Conservation (phyloP, 352 stramenopile genomes). For the Peronosclerospora sorghi region DNA sequence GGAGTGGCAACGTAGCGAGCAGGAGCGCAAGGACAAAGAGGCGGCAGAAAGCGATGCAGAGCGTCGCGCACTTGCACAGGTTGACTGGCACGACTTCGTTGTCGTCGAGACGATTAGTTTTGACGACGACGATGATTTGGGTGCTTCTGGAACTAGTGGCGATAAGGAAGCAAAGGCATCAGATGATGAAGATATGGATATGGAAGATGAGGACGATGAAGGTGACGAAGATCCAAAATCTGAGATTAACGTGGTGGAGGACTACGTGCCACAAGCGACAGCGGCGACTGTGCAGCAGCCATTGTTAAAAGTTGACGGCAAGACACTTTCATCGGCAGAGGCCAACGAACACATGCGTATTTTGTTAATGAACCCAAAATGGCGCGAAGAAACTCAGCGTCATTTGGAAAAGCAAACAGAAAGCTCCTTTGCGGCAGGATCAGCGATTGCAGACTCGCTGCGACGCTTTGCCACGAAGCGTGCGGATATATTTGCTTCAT, state of each 20-base stretch:
- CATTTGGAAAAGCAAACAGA: constrained; percentile 96
- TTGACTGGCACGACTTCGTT: constrained; percentile 99
- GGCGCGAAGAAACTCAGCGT: constrained; percentile 91
- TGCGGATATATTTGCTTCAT: constrained; percentile 90
- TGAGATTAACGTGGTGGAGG: constrained; percentile 69
- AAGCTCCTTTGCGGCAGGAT: constrained; percentile 88
- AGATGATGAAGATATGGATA: constrained; percentile 86
- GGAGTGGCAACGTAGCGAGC: constrained; percentile 67
- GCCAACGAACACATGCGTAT: constrained; percentile 99
- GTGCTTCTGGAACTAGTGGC: constrained; percentile 15
- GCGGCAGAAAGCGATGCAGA: constrained; percentile 67
- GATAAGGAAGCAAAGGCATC: constrained; percentile 30
- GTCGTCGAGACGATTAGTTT: constrained; percentile 99
- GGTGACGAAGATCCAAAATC: constrained; percentile 48
- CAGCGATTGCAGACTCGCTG: constrained; percentile 93
- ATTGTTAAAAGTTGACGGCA: constrained; percentile 75
- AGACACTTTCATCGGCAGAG: constrained; percentile 75
- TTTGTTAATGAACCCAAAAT: constrained; percentile 97
- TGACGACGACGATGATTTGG: constrained; percentile 75
- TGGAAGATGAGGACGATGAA: constrained; percentile 67
- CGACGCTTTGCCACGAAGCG: constrained; percentile 86
- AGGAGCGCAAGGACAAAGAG: constrained; percentile 62
- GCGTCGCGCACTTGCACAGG: constrained; percentile 52
- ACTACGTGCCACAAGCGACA: constrained; percentile 70
- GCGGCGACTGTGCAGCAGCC: constrained; percentile 24